Evolutionary conservation across 345 rosid species (phyloP).

Genomic region (Camelina hispida): DNA sequence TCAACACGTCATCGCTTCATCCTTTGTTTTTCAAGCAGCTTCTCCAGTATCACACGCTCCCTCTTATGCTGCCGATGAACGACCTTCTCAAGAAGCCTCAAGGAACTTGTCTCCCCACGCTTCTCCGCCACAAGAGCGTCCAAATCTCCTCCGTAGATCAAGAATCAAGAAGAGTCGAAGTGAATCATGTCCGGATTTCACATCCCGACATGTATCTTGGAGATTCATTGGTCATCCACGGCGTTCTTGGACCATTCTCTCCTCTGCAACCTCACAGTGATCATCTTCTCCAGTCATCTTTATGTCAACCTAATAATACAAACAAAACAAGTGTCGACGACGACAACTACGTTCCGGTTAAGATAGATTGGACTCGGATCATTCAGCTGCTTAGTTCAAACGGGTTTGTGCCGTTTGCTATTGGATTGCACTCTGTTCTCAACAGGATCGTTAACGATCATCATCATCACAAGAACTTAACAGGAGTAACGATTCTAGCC

Average conservation of each 20-base stretch:
- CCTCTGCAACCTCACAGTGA: conserved; percentile 36
- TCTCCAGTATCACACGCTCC: conserved; percentile 71
- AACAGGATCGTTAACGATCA: conserved; percentile 55
- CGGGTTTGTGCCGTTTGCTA: conserved; percentile 74
- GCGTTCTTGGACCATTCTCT: conserved; percentile 66
- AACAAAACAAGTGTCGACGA: conserved; percentile 38
- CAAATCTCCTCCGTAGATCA: conserved; percentile 51
- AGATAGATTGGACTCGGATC: conserved; percentile 62
- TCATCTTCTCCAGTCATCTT: conserved; percentile 30
- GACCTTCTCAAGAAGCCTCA: conserved; percentile 55
- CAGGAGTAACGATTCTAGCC: conserved; percentile 64
- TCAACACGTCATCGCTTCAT: conserved; percentile 53
- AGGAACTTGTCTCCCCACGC: conserved; percentile 67
- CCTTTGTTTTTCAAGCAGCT: conserved; percentile 64
- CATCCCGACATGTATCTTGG: conserved; percentile 76
- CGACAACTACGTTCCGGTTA: conserved; percentile 13
- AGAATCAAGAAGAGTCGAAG: conserved; percentile 49
- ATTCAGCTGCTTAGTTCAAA: conserved; percentile 67
- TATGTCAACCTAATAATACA: conserved; percentile 38
- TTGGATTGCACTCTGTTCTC: conserved; percentile 72
- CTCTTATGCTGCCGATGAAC: conserved; percentile 55
- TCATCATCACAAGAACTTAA: conserved; percentile 42
- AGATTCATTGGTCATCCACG: conserved; percentile 66
- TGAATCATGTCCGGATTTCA: conserved; percentile 61
- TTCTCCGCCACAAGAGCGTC: conserved; percentile 55